phyloP scores from a whole-genome alignment of 305 asterid species.

The Vinca major region DNA sequence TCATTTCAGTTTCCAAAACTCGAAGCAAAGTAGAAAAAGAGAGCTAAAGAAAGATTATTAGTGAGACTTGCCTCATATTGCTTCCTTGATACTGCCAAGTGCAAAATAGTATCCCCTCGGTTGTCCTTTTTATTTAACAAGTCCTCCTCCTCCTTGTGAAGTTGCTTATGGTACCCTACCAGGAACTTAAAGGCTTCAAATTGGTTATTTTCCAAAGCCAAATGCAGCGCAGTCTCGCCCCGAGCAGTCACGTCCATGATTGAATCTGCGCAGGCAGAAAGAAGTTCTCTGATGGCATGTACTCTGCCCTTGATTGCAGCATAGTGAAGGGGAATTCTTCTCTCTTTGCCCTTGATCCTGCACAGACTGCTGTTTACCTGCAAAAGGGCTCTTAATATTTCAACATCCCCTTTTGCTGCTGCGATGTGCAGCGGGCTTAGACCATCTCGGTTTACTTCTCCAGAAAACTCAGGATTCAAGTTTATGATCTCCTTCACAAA shows the following conservation, averaged over 20 bases:
- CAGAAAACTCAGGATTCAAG: constrained; percentile 19
- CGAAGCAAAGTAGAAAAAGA: neutral
- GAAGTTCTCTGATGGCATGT: constrained; percentile 23
- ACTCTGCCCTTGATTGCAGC: constrained; percentile 44
- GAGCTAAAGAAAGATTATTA: neutral
- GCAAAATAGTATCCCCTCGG: constrained; percentile 37
- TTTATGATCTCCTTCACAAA: constrained; percentile 26
- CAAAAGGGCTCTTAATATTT: constrained; percentile 37
- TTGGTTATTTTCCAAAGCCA: constrained; percentile 35
- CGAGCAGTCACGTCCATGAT: constrained; percentile 27
- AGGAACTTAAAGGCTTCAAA: constrained; percentile 31
- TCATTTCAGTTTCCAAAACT: neutral
- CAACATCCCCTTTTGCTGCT: constrained; percentile 33
- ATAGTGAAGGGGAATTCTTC: constrained; percentile 42
- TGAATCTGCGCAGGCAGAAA: constrained; percentile 27
- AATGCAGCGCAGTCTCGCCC: constrained; percentile 38
- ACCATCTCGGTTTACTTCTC: constrained; percentile 38
- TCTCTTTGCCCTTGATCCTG: constrained; percentile 34
- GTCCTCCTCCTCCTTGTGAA: constrained; percentile 20
- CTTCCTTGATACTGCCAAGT: constrained; percentile 37
- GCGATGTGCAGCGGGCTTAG: constrained; percentile 50
- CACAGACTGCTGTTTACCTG: constrained; percentile 31
- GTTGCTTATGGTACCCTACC: constrained; percentile 13
- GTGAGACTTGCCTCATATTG: constrained; percentile 38
- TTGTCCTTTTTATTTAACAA: constrained; percentile 25